Conservation (phyloP, 2,329 filamentous ascomycete species). For the Phoma sp. region DNA sequence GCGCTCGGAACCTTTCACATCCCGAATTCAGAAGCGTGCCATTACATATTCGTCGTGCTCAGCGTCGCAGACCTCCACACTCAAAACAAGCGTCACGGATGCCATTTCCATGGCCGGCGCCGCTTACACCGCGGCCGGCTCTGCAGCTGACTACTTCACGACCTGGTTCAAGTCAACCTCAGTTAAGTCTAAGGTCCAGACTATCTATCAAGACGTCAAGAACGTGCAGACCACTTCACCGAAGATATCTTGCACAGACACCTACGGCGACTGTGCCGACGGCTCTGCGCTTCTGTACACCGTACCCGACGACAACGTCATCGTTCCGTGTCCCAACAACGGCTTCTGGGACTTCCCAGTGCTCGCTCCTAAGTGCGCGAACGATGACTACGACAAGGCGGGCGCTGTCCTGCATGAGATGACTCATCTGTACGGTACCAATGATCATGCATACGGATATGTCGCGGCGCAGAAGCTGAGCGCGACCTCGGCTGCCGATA, state of each 20-base stretch:
- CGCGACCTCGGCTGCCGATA: slow-evolving; percentile 7
- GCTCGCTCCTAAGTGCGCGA: slow-evolving; percentile 5
- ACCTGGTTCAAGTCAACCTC: slow-evolving; percentile 25
- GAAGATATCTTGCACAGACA: slow-evolving; percentile 23
- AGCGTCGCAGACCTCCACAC: slow-evolving; percentile 16
- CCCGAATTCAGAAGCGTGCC: slow-evolving; percentile 22
- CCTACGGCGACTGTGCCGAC: slow-evolving; percentile 17
- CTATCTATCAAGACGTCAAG: slow-evolving; percentile 21
- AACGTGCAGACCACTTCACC: slow-evolving; percentile 22
- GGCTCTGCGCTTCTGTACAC: slow-evolving; percentile 21
- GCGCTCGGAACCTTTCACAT: slow-evolving; percentile 8
- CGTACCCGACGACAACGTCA: slow-evolving; percentile 7
- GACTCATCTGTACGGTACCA: slow-evolving; percentile 17
- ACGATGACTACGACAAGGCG: slow-evolving; percentile 20
- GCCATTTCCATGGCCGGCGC: slow-evolving; percentile 23
- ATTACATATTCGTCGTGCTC: slow-evolving; percentile 24
- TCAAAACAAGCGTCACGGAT: slow-evolving; percentile 17
- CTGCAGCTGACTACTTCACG: slow-evolving; percentile 20
- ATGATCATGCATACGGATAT: slow-evolving; percentile 9
- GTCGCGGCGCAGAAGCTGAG: slow-evolving; percentile 13
- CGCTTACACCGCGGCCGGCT: slow-evolving; percentile 18
- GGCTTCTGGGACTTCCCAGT: slow-evolving; percentile 19
- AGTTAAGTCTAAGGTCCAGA: slow-evolving; percentile 18
- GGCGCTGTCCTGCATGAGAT: slow-evolving; percentile 15
- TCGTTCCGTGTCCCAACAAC: slow-evolving; percentile 19